Conservation (phyloP, 352 stramenopile genomes). For the Phytophthora foliorum region DNA sequence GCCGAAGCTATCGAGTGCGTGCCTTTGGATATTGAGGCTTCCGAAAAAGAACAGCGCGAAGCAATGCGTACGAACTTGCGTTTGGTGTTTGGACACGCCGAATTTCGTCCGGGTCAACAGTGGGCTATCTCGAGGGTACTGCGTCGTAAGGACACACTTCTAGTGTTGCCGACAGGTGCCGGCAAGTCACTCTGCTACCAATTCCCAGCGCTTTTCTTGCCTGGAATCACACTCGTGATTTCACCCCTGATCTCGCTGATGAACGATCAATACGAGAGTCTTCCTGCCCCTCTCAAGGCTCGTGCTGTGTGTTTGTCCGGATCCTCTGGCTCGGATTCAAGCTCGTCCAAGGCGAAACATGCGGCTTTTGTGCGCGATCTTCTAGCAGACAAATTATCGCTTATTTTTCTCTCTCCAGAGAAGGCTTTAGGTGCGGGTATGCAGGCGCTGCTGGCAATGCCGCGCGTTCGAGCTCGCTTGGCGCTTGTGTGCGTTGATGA, state of each 20-base stretch:
- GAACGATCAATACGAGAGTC: slow-evolving; percentile 91
- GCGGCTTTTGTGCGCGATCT: slow-evolving; percentile 76
- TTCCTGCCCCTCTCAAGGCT: slow-evolving; percentile 72
- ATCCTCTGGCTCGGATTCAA: slow-evolving; percentile 30
- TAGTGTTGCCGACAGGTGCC: slow-evolving; percentile 97
- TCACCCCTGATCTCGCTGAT: slow-evolving; percentile 95
- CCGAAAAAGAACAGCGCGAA: slow-evolving; percentile 54
- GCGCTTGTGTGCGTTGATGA: slow-evolving; percentile 95
- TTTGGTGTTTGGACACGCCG: slow-evolving; percentile 86
- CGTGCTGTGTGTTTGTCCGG: slow-evolving; percentile 70
- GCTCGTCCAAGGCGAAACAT: slow-evolving; percentile 67
- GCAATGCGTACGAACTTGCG: slow-evolving; percentile 76
- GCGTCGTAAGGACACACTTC: slow-evolving; percentile 71
- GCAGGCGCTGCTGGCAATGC: slow-evolving; percentile 62
- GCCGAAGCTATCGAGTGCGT: slow-evolving; percentile 51
- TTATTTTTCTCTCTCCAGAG: slow-evolving; percentile 95
- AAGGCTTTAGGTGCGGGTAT: slow-evolving; percentile 88
- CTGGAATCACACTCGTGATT: slow-evolving; percentile 93
- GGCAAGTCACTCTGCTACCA: slow-evolving; percentile 99
- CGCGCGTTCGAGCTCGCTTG: slow-evolving; percentile 52
- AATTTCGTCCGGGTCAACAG: slow-evolving; percentile 82
- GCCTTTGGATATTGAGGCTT: slow-evolving; percentile 58
- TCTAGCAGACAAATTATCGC: slow-evolving; percentile 64
- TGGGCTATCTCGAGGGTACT: slow-evolving; percentile 89
- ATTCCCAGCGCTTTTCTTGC: slow-evolving; percentile 87